Conservation (phyloP, 2,329 filamentous ascomycete species). For the Monosporascus sp. region DNA sequence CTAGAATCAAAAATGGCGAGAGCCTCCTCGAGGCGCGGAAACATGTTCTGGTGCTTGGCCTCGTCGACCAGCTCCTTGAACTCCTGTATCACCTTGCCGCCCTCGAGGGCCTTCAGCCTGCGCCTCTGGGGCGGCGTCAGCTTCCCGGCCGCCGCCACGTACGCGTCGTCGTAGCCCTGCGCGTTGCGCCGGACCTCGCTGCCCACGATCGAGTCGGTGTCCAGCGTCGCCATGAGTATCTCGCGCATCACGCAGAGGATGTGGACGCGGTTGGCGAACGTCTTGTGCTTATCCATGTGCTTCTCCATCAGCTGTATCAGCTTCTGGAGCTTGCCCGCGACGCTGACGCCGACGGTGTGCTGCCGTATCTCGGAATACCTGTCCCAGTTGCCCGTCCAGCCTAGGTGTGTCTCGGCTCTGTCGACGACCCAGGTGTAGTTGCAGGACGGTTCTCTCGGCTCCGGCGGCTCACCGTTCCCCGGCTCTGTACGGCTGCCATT, state of each 20-base stretch:
- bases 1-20: background rate
- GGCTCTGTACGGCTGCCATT: background rate
- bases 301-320: conserved; percentile 11
- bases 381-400: conserved; percentile 13
- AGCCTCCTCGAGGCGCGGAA: conserved; percentile 7
- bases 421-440: conserved; percentile 13
- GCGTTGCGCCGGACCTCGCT: conserved; percentile 6
- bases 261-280: conserved; percentile 15
- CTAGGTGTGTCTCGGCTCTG: conserved; percentile 11
- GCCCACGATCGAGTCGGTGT: conserved; percentile 10
- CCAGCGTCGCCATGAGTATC: conserved; percentile 11
- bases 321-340: conserved; percentile 13
- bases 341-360: conserved; percentile 4
- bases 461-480: background rate
- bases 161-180: conserved; percentile 10
- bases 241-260: conserved; percentile 18
- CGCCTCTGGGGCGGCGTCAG: conserved; percentile 9
- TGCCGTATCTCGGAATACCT: conserved; percentile 7
- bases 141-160: conserved; percentile 10
- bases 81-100: conserved; percentile 15
- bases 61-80: conserved; percentile 8
- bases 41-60: conserved; percentile 8
- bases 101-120: conserved; percentile 11
- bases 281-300: conserved; percentile 8
- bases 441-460: conserved; percentile 6